phyloP scores from a whole-genome alignment of 345 rosid genomes.

The Populus alba region DNA sequence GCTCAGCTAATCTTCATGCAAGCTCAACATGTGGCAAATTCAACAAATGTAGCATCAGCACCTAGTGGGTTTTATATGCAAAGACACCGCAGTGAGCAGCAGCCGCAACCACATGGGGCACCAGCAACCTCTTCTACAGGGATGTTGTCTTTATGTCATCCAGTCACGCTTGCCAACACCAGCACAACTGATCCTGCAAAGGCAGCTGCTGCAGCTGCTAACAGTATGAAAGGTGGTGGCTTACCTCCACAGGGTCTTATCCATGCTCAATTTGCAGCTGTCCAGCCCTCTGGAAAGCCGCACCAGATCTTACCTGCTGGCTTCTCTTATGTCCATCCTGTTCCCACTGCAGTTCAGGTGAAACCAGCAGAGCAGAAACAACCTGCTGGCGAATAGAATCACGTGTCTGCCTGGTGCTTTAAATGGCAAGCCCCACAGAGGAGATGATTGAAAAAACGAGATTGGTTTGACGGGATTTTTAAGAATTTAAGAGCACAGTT shows the following conservation, averaged over 20 bases:
- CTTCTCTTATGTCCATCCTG: conserved; percentile 56
- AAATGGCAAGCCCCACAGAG: not conserved
- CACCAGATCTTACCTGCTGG: conserved; percentile 63
- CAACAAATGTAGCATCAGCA: conserved; percentile 35
- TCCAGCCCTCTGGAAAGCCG: conserved; percentile 51
- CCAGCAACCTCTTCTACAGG: conserved; percentile 44
- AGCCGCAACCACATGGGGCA: conserved; percentile 45
- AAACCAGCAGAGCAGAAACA: conserved; percentile 87
- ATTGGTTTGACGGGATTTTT: conserved; percentile 17
- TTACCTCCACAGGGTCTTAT: conserved; percentile 43
- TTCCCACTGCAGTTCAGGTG: conserved; percentile 60
- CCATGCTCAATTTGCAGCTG: conserved; percentile 45
- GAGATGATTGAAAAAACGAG: not conserved
- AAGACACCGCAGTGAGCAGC: conserved; percentile 63
- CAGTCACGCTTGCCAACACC: conserved; percentile 36
- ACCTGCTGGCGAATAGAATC: conserved; percentile 74
- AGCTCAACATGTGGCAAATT: conserved; percentile 45
- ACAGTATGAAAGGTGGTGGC: conserved; percentile 70
- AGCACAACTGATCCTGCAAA: conserved; percentile 71
- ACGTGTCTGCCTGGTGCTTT: not conserved
- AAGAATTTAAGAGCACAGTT: not conserved
- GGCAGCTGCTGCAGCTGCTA: conserved; percentile 49
- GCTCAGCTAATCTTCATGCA: conserved; percentile 60
- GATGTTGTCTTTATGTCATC: conserved; percentile 51
- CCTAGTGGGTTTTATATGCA: conserved; percentile 56